Evolutionary conservation across 2,329 filamentous ascomycete species (phyloP).

Genomic region (Trichoderma gracile): DNA sequence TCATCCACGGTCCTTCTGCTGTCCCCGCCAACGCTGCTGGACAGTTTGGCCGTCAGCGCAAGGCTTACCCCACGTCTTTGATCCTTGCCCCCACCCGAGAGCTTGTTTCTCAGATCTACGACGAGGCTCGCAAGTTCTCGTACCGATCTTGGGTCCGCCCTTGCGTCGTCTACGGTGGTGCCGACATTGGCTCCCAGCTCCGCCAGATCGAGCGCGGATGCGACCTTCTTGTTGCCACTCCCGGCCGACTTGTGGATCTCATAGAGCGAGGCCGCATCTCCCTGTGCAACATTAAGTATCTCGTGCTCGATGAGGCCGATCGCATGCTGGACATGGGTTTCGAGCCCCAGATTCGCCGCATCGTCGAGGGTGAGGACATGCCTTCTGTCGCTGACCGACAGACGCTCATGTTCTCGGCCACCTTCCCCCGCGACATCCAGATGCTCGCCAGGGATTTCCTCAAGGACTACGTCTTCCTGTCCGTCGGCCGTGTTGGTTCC

Average conservation of each 20-base stretch:
- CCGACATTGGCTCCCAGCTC: constrained; percentile 96
- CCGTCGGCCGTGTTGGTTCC: constrained; percentile 95
- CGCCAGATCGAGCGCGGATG: constrained; percentile 97
- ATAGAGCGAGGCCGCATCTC: constrained; percentile 99
- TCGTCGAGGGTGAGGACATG: constrained; percentile 99
- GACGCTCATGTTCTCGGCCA: constrained; percentile 99
- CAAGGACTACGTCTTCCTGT: constrained; percentile 99
- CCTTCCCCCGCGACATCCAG: constrained; percentile 98
- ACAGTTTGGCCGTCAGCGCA: constrained; percentile 89
- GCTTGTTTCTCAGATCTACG: constrained; percentile 97
- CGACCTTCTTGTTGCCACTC: constrained; percentile 94
- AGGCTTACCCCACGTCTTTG: constrained; percentile 94
- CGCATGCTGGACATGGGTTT: constrained; percentile 99
- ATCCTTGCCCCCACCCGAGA: constrained; percentile 97
- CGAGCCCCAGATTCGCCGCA: constrained; percentile 98
- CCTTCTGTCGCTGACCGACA: constrained; percentile 79
- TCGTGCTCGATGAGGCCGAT: constrained; percentile 98
- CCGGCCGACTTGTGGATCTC: constrained; percentile 94
- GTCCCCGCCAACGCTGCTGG: constrained; percentile 63
- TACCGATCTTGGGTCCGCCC: constrained; percentile 99
- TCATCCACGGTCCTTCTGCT: constrained; percentile 79
- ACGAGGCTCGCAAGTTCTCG: constrained; percentile 95
- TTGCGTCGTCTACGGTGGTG: constrained; percentile 98
- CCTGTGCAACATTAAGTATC: constrained; percentile 97
- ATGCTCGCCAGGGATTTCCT: constrained; percentile 98